phyloP scores from a whole-genome alignment of 192 early-diverging fungal genomes.

The Spinellus fusiger region DNA sequence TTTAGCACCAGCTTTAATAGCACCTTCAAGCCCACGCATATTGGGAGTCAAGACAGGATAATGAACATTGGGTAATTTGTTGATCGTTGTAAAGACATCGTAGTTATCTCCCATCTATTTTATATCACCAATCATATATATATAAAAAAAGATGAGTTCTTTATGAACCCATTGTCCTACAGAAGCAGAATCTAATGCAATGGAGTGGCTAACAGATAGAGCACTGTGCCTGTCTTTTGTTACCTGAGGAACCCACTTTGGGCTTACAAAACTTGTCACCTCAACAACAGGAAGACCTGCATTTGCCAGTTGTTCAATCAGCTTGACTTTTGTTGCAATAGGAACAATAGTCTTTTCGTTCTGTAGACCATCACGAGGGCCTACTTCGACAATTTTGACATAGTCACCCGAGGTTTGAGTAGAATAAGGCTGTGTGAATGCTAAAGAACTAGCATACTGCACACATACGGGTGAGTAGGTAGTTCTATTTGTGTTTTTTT shows the following conservation, averaged over 20 bases:
- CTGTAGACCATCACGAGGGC: constrained; percentile 93
- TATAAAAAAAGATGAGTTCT: constrained; percentile 11
- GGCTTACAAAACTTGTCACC: constrained; percentile 90
- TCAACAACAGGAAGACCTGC: constrained; percentile 83
- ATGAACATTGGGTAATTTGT: constrained; percentile 51
- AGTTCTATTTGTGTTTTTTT: no score
- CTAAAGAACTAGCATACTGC: no score
- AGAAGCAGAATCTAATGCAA: no score
- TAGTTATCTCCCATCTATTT: constrained; percentile 80
- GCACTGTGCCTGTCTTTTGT: not conserved
- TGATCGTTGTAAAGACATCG: constrained; percentile 68
- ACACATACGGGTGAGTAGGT: no score
- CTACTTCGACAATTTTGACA: constrained; percentile 92
- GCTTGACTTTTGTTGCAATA: constrained; percentile 74
- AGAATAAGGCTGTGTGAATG: no score
- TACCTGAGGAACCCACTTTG: constrained; percentile 94
- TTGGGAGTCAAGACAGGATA: constrained; percentile 94
- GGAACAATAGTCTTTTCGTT: constrained; percentile 87
- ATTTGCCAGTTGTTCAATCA: constrained; percentile 78
- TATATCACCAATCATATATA: no score
- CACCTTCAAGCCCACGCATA: constrained; percentile 73
- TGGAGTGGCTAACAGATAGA: not conserved
- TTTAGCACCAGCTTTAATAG: constrained; percentile 68
- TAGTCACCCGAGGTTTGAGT: no score
- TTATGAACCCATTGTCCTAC: not conserved